Base-by-base conservation (phyloP, 1,284 basidiomycete genomes). In the Pulveroboletus sp. region DNA sequence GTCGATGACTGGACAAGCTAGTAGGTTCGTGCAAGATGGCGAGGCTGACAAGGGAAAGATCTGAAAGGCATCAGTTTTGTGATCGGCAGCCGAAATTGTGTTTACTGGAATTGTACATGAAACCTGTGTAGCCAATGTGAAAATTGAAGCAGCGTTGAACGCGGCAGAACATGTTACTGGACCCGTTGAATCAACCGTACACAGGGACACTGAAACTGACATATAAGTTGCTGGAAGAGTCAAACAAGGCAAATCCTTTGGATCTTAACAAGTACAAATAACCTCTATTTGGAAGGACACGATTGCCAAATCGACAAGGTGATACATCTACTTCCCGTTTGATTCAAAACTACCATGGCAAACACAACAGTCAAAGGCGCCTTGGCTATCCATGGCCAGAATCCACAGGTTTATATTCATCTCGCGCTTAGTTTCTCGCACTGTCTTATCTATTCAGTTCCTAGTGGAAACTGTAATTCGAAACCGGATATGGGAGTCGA, bases 401-500 rank as follows among this genome's bases (percentile, higher is more conserved):
- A 96, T 74, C 90, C 91, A n/a, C 91, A 92, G 79, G 91, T 91
- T 66, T 51, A 67, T 58, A 24, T 54, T 44, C 24, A 18, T 6
- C n/a, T n/a, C 35, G 48, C 45, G 35, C 15, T 18, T 12, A 17
- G 20, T 20, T 22, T 56, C 54, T 52, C 60, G 51, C 43, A 28
- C 9, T 33, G 52, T 59, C 54, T 75, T 72, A 79, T 72, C 62
- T 62, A 43, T 62, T 49, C 70, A 98, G 93, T 95, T 88, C 75
- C 80, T 99, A 71, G 91, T 99, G 46, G 97, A 99, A 80, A 97
- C 95, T 54, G 91, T 98, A 61, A 95, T 99, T 63, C 87, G 97
- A 46, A 91, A 90, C 67, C 87, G 97, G 57, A 98, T 99, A 60
- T 99, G 98, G 79, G 96, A 98, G 73, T 92, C 92, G 0, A 76